Conservation (phyloP, 208 protist species). For the Pavlovales sp. region DNA sequence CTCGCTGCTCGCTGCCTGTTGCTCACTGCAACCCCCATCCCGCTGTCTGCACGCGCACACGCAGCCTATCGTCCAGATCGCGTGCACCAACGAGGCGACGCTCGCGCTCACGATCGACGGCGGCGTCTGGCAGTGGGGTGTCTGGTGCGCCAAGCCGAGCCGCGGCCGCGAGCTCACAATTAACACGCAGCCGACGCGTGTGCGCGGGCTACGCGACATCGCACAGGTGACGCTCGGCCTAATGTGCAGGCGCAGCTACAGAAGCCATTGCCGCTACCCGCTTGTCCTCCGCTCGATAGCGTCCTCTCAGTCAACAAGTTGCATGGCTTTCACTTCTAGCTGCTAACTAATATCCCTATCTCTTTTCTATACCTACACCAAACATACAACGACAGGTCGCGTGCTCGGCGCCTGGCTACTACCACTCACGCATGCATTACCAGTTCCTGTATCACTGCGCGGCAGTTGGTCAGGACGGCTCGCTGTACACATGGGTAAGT, state of each 20-base stretch:
- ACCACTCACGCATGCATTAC: background rate
- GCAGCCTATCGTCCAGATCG: background rate
- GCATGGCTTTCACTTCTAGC: too few species aligned
- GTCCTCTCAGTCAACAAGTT: too few species aligned
- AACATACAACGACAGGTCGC: too few species aligned
- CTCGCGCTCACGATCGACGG: slow-evolving; percentile 16
- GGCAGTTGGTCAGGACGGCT: background rate
- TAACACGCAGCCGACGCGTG: background rate
- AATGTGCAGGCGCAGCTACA: too few species aligned
- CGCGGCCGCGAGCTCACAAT: background rate
- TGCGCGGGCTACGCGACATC: background rate
- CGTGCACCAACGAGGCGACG: slow-evolving; percentile 22
- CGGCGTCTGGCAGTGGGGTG: slow-evolving; percentile 6
- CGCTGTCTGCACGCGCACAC: background rate
- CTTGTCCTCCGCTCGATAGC: too few species aligned
- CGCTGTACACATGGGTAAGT: background rate
- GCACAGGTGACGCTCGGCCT: too few species aligned
- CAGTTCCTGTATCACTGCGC: background rate
- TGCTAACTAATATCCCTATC: too few species aligned
- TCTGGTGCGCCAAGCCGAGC: background rate
- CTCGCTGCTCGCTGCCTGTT: too few species aligned
- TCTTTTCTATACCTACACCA: too few species aligned
- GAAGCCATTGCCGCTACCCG: too few species aligned
- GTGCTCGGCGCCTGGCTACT: background rate
- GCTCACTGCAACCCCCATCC: too few species aligned